phyloP scores from a whole-genome alignment of 1,284 basidiomycete species.

The Athelia sp. region DNA sequence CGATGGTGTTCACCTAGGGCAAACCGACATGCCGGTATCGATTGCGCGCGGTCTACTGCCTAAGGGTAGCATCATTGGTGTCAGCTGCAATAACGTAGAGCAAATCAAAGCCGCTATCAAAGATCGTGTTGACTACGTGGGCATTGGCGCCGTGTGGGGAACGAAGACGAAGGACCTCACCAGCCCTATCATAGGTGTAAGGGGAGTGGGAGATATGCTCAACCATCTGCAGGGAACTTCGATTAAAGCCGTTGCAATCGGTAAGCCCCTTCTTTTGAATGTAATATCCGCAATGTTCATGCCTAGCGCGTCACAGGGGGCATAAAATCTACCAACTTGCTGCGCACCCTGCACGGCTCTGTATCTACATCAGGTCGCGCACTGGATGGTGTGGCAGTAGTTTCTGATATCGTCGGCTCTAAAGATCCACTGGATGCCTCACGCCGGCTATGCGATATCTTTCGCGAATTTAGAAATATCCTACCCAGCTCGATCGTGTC shows the following conservation, averaged over 20 bases:
- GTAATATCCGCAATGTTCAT: background rate
- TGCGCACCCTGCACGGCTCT: conserved; percentile 68
- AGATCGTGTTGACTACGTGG: conserved; percentile 78
- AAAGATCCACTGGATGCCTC: conserved; percentile 58
- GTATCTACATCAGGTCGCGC: conserved; percentile 51
- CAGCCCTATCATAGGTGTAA: conserved; percentile 52
- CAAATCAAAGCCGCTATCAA: conserved; percentile 56
- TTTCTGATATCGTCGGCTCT: conserved; percentile 84
- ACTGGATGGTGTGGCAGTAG: conserved; percentile 84
- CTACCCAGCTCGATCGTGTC: background rate
- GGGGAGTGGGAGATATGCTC: conserved; percentile 65
- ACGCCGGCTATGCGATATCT: conserved; percentile 35
- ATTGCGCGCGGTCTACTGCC: conserved; percentile 73
- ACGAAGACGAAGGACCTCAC: conserved; percentile 73
- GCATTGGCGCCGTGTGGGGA: conserved; percentile 77
- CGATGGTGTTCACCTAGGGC: conserved; percentile 87
- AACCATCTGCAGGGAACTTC: conserved; percentile 55
- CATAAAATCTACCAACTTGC: conserved; percentile 72
- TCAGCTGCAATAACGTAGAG: conserved; percentile 71
- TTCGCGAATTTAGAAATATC: conserved; percentile 35
- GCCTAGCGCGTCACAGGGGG: conserved; percentile 49
- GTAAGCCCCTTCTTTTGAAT: conserved; percentile 34
- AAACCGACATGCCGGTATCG: conserved; percentile 80
- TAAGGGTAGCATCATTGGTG: conserved; percentile 69
- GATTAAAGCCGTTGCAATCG: conserved; percentile 78